A percentile compares a stretch with the other conserved stretches of the same genome.
Evolutionary conservation across 208 protist species (phyloP).

Genomic region (Vickermania ingenoplastis): DNA sequence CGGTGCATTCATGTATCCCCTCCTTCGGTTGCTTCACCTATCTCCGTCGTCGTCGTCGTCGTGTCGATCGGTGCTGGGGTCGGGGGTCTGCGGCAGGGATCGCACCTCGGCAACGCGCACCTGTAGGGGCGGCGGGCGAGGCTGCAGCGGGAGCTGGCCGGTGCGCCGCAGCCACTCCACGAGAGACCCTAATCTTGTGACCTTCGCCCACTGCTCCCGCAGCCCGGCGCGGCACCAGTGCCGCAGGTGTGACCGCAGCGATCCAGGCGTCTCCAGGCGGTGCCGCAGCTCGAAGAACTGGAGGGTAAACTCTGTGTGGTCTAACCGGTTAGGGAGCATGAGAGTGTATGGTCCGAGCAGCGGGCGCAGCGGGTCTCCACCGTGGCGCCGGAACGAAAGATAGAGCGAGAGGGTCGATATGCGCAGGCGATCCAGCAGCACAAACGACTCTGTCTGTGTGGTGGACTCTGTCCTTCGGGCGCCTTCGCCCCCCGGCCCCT

Average conservation of each 20-base stretch:
- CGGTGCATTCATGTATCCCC: no score
- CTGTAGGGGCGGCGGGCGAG: slow-evolving; percentile 13
- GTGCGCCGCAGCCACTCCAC: slow-evolving; percentile 28
- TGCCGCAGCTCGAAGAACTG: slow-evolving; percentile 23
- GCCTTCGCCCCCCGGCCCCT: no score
- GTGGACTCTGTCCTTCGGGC: neutral
- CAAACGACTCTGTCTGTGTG: slow-evolving; percentile 11
- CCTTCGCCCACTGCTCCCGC: slow-evolving; percentile 70
- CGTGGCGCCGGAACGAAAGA: slow-evolving; percentile 47
- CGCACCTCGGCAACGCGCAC: no score
- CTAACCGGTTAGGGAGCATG: slow-evolving; percentile 54
- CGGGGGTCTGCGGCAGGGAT: no score
- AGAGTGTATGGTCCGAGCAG: slow-evolving; percentile 58
- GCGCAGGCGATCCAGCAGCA: slow-evolving; percentile 41
- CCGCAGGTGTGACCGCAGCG: slow-evolving; percentile 23
- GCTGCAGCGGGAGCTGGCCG: slow-evolving; percentile 7
- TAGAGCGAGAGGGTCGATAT: slow-evolving; percentile 42
- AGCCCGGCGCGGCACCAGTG: slow-evolving; percentile 50
- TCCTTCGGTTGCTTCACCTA: no score
- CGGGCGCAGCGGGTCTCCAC: slow-evolving; percentile 47
- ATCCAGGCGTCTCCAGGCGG: slow-evolving; percentile 34
- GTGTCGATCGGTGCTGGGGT: no score
- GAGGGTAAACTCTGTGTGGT: slow-evolving; percentile 43
- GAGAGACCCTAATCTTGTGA: slow-evolving; percentile 54
- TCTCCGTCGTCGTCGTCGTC: no score